phyloP scores from a whole-genome alignment of 345 rosid genomes.

The Citrus sp. region DNA sequence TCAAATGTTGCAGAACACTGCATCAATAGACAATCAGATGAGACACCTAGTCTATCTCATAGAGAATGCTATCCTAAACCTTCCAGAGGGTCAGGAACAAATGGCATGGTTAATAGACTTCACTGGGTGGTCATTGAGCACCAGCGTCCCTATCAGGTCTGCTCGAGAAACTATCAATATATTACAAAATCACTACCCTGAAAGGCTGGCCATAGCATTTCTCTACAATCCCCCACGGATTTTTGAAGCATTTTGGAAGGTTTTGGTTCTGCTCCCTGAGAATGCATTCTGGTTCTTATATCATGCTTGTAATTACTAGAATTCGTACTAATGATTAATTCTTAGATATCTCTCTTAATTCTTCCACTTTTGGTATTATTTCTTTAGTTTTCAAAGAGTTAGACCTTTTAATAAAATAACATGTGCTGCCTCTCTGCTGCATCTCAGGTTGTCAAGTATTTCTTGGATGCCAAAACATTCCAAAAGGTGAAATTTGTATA shows the following conservation, averaged over 20 bases:
- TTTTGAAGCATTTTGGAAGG: conserved; percentile 99
- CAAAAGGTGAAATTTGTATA: conserved; percentile 91
- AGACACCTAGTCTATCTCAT: conserved; percentile 83
- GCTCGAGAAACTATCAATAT: conserved; percentile 74
- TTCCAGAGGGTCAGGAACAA: conserved; percentile 89
- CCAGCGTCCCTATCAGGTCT: conserved; percentile 65
- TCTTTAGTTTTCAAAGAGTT: neutral
- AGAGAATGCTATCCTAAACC: conserved; percentile 88
- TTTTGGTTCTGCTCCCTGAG: conserved; percentile 21
- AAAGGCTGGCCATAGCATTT: conserved; percentile 86
- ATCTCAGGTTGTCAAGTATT: conserved; percentile 80
- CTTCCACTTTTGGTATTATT: neutral
- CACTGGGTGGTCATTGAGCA: conserved; percentile 76
- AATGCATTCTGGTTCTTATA: neutral
- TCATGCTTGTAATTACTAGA: neutral
- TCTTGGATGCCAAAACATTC: conserved; percentile 79
- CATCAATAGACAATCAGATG: conserved; percentile 57
- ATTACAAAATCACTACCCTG: conserved; percentile 89
- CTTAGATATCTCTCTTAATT: neutral
- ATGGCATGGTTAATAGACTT: conserved; percentile 96
- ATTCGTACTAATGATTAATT: neutral
- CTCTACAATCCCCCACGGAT: conserved; percentile 91
- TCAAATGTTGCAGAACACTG: conserved; percentile 64
- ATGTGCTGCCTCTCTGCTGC: neutral
- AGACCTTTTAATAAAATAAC: neutral